Evolutionary conservation across 2,329 filamentous ascomycete genomes (phyloP), one percentile per base, ranked within the genome.

Genomic region (Exophiala phaeomuriformis): DNA sequence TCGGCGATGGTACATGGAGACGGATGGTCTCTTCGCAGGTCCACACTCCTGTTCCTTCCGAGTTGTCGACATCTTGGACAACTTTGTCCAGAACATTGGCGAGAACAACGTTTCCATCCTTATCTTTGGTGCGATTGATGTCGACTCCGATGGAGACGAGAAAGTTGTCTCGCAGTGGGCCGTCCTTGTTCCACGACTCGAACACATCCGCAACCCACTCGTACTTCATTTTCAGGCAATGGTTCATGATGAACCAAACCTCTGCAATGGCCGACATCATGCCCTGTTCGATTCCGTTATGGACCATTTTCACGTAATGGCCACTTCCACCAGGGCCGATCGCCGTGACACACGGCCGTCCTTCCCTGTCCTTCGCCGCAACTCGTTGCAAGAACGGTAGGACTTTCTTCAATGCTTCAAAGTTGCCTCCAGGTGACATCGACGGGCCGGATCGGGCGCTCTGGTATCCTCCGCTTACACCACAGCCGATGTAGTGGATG

Each of bases 261-360:
- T 88, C 84, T 9, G 77, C 78, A 4, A 86, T 74, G 0, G 77
- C 74, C 49, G 69, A 79, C 71, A 88, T 78, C 79, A 88, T 85
- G 1, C 82, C 84, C 56, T 86, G 82, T 64, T 88, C 84, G 56
- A 88, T 86, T 1, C 83, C 84, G 59, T 88, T 86, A 65, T 88
- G 84, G 3, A 86, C 76, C 83, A 87, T 88, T 71, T 88, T 88
- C 39, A 86, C 82, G 63, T 83, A 88, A 65, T 88, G 84, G 0
- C 84, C 84, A 1, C 79, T 76, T 1, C 84, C 83, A 0, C 79
- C 79, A 1, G 78, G 77, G 0, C 84, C 84, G 44, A 84, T 74
- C 29, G 75, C 72, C 0, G 71, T 77, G 0, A 84, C 81, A 60
- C 83, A 87, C 0, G 82, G 75, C 7, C 72, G 75, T 0, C 80